A percentile compares a stretch with the other conserved stretches of the same genome.
Conservation (phyloP, 73 alveolate species). For the Paramecium biaurelia region DNA sequence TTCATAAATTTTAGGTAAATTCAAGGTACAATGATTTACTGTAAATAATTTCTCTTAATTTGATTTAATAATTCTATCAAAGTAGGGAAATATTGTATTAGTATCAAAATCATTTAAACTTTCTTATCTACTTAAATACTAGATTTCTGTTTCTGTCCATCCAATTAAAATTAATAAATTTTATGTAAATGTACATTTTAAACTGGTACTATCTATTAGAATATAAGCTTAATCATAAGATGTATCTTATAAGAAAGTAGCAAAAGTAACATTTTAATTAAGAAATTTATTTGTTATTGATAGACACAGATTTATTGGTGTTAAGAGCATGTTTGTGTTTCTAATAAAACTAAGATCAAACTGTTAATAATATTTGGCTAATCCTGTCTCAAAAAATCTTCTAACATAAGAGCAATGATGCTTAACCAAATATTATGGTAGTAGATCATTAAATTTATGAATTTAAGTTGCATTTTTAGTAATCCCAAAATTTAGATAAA, state of each 20-base stretch:
- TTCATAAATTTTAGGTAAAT: not conserved
- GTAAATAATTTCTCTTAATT: not conserved
- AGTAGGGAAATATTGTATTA: not conserved
- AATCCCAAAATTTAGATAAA: not conserved
- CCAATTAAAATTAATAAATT: not conserved
- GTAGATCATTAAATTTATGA: not conserved
- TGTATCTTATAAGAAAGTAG: not conserved
- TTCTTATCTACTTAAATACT: not conserved
- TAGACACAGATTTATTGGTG: not conserved
- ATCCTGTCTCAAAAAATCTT: not conserved
- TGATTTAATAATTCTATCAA: not conserved
- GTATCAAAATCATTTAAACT: not conserved
- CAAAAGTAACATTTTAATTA: not conserved
- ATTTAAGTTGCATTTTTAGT: not conserved
- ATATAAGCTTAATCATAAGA: not conserved
- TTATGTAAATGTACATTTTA: not conserved
- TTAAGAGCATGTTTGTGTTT: not conserved
- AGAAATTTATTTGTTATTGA: not conserved
- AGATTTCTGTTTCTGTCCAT: not conserved
- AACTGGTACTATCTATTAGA: not conserved
- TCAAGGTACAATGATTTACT: not conserved
- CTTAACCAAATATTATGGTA: not conserved
- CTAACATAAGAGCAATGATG: not conserved
- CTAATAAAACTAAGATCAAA: not conserved
- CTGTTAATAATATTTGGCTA: not conserved